phyloP scores from a whole-genome alignment of 352 stramenopile genomes.

The Phytophthora palmivora region DNA sequence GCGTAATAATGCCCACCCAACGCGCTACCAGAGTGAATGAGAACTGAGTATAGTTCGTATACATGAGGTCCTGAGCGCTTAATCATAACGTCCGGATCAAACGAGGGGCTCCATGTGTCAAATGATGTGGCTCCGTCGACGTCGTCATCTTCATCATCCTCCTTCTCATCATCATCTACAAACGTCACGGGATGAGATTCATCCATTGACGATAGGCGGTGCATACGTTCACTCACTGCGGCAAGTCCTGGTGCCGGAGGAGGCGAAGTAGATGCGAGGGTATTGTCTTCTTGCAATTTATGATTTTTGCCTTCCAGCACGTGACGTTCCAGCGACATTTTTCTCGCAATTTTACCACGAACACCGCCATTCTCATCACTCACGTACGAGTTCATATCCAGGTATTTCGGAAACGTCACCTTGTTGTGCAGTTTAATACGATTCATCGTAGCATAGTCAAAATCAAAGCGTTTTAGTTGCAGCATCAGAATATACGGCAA shows the following conservation, averaged over 20 bases:
- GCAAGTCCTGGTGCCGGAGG: conserved; percentile 16
- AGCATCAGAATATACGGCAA: conserved; percentile 90
- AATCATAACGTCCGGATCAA: conserved; percentile 72
- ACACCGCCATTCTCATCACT: conserved; percentile 56
- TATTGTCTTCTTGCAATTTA: conserved; percentile 16
- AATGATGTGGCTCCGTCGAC: conserved; percentile 24
- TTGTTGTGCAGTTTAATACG: conserved; percentile 89
- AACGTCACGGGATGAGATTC: conserved; percentile 66
- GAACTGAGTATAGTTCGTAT: conserved; percentile 93
- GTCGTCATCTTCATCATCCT: conserved; percentile 22
- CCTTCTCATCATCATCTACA: conserved; percentile 27
- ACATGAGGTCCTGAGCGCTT: conserved; percentile 71
- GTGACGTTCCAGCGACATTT: conserved; percentile 89
- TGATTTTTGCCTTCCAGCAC: conserved; percentile 63
- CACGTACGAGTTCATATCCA: conserved; percentile 91
- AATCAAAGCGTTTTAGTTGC: conserved; percentile 93
- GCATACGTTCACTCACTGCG: conserved; percentile 28
- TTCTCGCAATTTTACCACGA: conserved; percentile 73
- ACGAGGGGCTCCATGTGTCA: conserved; percentile 78
- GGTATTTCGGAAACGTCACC: conserved; percentile 90
- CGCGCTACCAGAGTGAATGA: conserved; percentile 94
- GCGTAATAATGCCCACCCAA: conserved; percentile 94
- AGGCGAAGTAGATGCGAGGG: conserved; percentile 24
- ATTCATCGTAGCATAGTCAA: conserved; percentile 92
- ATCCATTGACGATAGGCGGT: conserved; percentile 80